Conservation (phyloP, 768 basidiomycete genomes). For the Omphalotus guepiniiformis region DNA sequence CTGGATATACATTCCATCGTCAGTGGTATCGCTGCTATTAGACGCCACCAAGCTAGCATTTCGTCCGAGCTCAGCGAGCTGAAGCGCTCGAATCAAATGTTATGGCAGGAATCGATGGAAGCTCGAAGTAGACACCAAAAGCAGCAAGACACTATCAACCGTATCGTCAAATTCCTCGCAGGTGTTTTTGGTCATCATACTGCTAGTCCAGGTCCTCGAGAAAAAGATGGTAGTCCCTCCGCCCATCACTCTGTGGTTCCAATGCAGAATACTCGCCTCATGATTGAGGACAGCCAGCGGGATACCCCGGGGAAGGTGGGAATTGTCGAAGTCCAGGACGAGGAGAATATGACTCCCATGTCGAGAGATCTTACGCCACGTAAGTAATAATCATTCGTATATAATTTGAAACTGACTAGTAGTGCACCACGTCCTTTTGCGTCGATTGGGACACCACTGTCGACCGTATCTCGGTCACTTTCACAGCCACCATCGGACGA, state of each 20-base stretch:
- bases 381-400: slow-evolving; percentile 10
- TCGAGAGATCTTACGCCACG: slow-evolving; percentile 8
- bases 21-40: slow-evolving; percentile 79
- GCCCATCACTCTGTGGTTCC: slow-evolving; percentile 42
- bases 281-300: slow-evolving; percentile 58
- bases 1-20: slow-evolving; percentile 78
- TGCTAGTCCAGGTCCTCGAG: slow-evolving; percentile 34
- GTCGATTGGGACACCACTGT: slow-evolving; percentile 43
- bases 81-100: slow-evolving; percentile 77
- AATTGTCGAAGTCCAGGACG: slow-evolving; percentile 35
- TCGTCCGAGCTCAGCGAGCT: slow-evolving; percentile 85
- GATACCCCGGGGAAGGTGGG: slow-evolving; percentile 33
- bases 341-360: slow-evolving; percentile 25
- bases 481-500: slow-evolving; percentile 17
- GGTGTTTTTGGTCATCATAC: slow-evolving; percentile 73
- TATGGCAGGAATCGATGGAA: slow-evolving; percentile 90
- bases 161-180: slow-evolving; percentile 92
- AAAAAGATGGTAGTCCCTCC: slow-evolving; percentile 23
- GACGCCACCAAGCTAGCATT: slow-evolving; percentile 90
- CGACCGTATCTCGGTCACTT: slow-evolving; percentile 14
- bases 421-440: slow-evolving; percentile 33
- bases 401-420: slow-evolving; percentile 4
- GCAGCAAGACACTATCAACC: slow-evolving; percentile 94
- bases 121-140: slow-evolving; percentile 81
- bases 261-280: slow-evolving; percentile 51